Conservation (phyloP, 2,329 filamentous ascomycete genomes). For the Talaromyces sp. region DNA sequence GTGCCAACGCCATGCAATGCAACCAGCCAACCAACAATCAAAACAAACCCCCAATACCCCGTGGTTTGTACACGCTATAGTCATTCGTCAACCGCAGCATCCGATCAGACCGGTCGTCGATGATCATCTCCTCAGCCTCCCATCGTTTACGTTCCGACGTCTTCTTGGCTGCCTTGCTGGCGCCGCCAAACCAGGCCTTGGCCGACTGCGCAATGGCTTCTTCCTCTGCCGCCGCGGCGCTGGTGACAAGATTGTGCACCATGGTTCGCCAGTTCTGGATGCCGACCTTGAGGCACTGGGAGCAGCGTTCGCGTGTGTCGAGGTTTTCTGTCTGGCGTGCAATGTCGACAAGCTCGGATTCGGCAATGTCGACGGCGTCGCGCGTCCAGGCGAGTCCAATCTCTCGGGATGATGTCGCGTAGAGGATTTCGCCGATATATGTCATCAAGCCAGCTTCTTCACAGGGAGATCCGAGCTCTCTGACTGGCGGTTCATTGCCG, state of each 20-base stretch:
- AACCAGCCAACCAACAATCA: not conserved
- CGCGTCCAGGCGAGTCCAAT: slow-evolving; percentile 84
- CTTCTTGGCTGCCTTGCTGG: slow-evolving; percentile 21
- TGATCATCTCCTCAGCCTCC: slow-evolving; percentile 35
- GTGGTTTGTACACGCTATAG: slow-evolving; percentile 16
- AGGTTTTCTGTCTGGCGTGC: slow-evolving; percentile 11
- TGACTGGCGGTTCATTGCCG: slow-evolving; percentile 61
- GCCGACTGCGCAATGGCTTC: slow-evolving; percentile 28
- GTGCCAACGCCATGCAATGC: not conserved
- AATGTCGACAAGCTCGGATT: slow-evolving; percentile 50
- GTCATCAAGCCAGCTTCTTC: slow-evolving; percentile 81
- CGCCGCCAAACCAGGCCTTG: slow-evolving; percentile 27
- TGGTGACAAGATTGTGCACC: slow-evolving; percentile 58
- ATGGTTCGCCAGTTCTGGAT: slow-evolving; percentile 79
- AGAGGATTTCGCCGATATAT: slow-evolving; percentile 92
- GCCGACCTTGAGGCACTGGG: slow-evolving; percentile 69
- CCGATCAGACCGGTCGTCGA: slow-evolving; percentile 28
- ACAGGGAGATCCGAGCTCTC: slow-evolving; percentile 62
- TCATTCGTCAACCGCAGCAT: slow-evolving; percentile 26
- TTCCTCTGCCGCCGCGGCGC: slow-evolving; percentile 30
- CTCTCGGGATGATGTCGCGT: slow-evolving; percentile 58
- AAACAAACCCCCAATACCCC: not conserved
- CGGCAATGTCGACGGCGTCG: slow-evolving; percentile 76
- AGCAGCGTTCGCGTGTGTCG: slow-evolving; percentile 54
- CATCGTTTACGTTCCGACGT: slow-evolving; percentile 27